These are phyloP conservation scores for Cornus florida DNA, from an alignment of 148 eudicot genomes.

Conservation along the genomic window DNA sequence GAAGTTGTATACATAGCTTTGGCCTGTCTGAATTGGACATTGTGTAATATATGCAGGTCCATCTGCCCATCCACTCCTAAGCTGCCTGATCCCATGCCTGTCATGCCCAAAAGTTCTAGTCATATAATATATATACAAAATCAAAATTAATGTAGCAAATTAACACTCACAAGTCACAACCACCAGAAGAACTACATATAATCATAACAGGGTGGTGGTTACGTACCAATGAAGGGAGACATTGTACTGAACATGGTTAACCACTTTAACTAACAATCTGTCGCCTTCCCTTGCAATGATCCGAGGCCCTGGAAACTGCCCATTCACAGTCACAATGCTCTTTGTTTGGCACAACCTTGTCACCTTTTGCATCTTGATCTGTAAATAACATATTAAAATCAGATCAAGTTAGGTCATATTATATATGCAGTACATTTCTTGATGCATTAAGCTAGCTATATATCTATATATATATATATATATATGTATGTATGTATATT, in stretches of 20 bases:
- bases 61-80: slow-evolving; percentile 36
- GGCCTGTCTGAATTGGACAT: slow-evolving; percentile 32
- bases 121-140: no score
- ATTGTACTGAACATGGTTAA: slow-evolving; percentile 29
- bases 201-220: neutral
- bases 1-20: slow-evolving; percentile 28
- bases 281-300: slow-evolving; percentile 33
- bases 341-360: slow-evolving; percentile 27
- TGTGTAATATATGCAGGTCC: slow-evolving; percentile 35
- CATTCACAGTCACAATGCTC: slow-evolving; percentile 34
- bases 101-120: slow-evolving; percentile 2
- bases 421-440: no score
- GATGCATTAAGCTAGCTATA: neutral
- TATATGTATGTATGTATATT: neutral
- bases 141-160: neutral
- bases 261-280: slow-evolving; percentile 18
- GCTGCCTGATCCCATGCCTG: slow-evolving; percentile 39
- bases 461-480: neutral
- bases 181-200: no score
- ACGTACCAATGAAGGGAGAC: slow-evolving; percentile 28
- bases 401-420: neutral
- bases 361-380: slow-evolving; percentile 30
- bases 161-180: no score
- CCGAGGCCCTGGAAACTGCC: slow-evolving; percentile 28
- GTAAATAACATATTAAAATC: neutral